Evolutionary conservation across 148 eudicot species (phyloP).

Genomic region (Camellia lanceoleosa): DNA sequence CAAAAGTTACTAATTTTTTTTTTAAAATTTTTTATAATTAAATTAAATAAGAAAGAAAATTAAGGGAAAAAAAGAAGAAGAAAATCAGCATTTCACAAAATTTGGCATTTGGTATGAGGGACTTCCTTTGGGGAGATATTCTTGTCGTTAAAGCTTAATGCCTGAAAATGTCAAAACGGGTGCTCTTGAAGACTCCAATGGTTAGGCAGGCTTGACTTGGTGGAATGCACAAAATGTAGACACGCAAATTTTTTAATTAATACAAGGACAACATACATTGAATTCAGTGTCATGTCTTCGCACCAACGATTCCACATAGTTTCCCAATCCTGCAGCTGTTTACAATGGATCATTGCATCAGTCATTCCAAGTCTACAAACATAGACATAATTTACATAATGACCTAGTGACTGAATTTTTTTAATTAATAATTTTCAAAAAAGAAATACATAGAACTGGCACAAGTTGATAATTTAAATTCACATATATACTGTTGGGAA

Average conservation of each 20-base stretch:
- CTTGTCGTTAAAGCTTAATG: no score
- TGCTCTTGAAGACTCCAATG: no score
- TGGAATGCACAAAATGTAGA: no score
- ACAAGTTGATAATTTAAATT: neutral
- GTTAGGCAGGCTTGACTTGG: no score
- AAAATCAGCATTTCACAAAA: no score
- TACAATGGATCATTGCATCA: slow-evolving; percentile 18
- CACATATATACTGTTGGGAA: neutral
- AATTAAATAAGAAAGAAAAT: no score
- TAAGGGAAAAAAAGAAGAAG: no score
- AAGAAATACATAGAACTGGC: neutral
- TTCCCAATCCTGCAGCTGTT: slow-evolving; percentile 98
- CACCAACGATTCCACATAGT: slow-evolving; percentile 95
- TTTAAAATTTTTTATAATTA: no score
- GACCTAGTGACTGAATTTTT: neutral
- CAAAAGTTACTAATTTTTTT: no score
- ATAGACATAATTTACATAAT: neutral
- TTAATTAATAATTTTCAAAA: neutral
- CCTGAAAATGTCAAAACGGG: no score
- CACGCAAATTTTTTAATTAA: neutral
- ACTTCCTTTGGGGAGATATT: no score
- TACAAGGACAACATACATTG: slow-evolving; percentile 48
- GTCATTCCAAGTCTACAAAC: slow-evolving; percentile 10
- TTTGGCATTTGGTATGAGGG: no score
- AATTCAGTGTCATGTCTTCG: slow-evolving; percentile 84